phyloP scores from a whole-genome alignment of 1,139 yeast species.

The Sugiyamaella japonica region DNA sequence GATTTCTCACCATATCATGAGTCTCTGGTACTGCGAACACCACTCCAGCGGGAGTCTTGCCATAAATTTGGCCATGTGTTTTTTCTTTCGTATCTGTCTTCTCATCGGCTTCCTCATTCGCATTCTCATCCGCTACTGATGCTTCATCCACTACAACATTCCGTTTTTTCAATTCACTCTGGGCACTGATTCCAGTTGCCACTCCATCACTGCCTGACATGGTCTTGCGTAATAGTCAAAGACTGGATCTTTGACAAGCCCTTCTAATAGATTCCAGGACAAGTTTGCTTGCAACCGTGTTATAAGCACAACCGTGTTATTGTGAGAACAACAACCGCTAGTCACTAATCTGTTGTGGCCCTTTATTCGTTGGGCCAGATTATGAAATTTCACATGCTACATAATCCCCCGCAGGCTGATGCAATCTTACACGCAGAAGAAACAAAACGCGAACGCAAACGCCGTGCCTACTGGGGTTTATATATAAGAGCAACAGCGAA shows the following conservation, averaged over 20 bases:
- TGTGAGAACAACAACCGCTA: too few relatives aligned
- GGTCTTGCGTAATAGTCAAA: background rate
- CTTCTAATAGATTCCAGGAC: too few relatives aligned
- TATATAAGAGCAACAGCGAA: too few relatives aligned
- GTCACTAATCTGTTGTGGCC: background rate
- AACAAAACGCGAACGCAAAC: background rate
- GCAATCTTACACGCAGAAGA: background rate
- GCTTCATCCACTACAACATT: background rate
- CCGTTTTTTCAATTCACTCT: conserved; percentile 2
- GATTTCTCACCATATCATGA: conserved; percentile 81
- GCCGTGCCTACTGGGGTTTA: conserved; percentile 3
- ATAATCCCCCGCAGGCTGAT: conserved; percentile 6
- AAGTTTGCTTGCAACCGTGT: too few relatives aligned
- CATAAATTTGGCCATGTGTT: conserved; percentile 21
- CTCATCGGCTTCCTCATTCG: background rate
- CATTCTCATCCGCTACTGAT: background rate
- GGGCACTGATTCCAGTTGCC: background rate
- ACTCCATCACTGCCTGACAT: background rate
- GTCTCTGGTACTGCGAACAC: conserved; percentile 72
- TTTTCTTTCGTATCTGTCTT: background rate
- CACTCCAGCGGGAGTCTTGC: conserved; percentile 35
- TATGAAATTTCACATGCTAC: conserved; percentile 14
- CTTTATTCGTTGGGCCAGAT: background rate
- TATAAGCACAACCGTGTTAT: too few relatives aligned
- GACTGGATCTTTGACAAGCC: too few relatives aligned